These are phyloP conservation scores for Phialocephala sp. DNA, from an alignment of 2,329 filamentous ascomycete species.

Conservation along the genomic window DNA sequence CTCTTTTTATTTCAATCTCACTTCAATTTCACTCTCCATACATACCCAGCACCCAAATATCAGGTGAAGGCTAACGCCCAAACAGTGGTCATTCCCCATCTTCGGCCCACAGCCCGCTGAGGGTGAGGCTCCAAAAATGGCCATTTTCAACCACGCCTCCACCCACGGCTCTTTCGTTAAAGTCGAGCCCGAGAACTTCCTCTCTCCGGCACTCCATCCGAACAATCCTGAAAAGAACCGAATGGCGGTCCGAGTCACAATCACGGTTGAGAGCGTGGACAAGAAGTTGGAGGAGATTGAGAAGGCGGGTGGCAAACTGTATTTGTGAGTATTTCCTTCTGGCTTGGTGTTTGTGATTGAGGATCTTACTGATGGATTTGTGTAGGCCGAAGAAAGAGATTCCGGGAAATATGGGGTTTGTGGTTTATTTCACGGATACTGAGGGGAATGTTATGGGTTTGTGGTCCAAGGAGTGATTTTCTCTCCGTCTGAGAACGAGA, in stretches of 20 bases:
- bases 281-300: slow-evolving; percentile 24
- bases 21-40: not conserved
- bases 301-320: slow-evolving; percentile 25
- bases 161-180: slow-evolving; percentile 25
- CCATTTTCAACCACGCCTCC: slow-evolving; percentile 21
- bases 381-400: slow-evolving; percentile 18
- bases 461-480: slow-evolving; percentile 20
- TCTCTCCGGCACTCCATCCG: slow-evolving; percentile 22
- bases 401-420: slow-evolving; percentile 24
- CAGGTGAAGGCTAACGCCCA: not conserved
- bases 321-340: slow-evolving; percentile 14
- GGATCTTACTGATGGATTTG: not conserved
- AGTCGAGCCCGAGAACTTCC: slow-evolving; percentile 14
- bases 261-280: slow-evolving; percentile 29
- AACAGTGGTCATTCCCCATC: slow-evolving; percentile 17
- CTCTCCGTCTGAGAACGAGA: too few relatives aligned
- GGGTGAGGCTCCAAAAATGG: not conserved
- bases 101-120: slow-evolving; percentile 3
- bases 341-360: not conserved
- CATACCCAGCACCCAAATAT: not conserved
- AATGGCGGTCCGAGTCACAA: slow-evolving; percentile 22
- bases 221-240: slow-evolving; percentile 14
- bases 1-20: not conserved
- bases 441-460: slow-evolving; percentile 32
- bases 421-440: slow-evolving; percentile 26